Base-by-base conservation (phyloP, 2,329 filamentous ascomycete genomes). In the Aureobasidium mangrovei region DNA sequence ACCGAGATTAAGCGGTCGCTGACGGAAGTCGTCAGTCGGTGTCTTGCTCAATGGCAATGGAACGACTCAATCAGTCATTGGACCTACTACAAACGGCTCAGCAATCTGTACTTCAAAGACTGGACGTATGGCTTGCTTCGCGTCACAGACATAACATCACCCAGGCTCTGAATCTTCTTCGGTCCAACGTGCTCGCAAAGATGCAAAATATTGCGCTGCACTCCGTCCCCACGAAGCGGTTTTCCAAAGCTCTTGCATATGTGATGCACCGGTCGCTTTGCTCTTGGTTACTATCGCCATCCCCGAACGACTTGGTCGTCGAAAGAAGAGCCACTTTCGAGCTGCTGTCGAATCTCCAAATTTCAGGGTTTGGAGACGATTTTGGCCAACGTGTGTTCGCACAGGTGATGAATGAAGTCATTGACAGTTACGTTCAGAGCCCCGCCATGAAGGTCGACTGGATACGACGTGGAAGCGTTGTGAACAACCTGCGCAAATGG, bases 401-500 rank as follows among this genome's bases (percentile, higher is more conserved):
- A 12, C 82, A 85, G 65, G 76, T 85, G 28, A 83, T 89, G 75
- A 78, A 88, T 63, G 70, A 71, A 35, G 74, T 84, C 56, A 82
- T 90, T 74, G 76, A 77, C 41, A 72, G 77, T 9, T 85, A 84
- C 60, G 78, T 90, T 39, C 72, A 72, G 38, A 73, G 75, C 46
- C 79, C 78, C 5, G 88, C 83, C 63, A 74, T 81, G 51, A 72
- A 72, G 55, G 80, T 83, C 2, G 75, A 82, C 45, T 90, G 86
- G 65, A 69, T 67, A 27, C 67, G 71, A 1, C 72, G 75, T 46
- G 77, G 77, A 24, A 74, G 76, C 29, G 82, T 83, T 56, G 77
- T 85, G 35, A 68, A 72, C 6, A 76, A 80, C 39, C 74, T 91
- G 33, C 75, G 75, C 49, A 70, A 78, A 58, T 91, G 86, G 86